Conservation (phyloP, 2,329 filamentous ascomycete genomes). For the Fusarium proliferatum region DNA sequence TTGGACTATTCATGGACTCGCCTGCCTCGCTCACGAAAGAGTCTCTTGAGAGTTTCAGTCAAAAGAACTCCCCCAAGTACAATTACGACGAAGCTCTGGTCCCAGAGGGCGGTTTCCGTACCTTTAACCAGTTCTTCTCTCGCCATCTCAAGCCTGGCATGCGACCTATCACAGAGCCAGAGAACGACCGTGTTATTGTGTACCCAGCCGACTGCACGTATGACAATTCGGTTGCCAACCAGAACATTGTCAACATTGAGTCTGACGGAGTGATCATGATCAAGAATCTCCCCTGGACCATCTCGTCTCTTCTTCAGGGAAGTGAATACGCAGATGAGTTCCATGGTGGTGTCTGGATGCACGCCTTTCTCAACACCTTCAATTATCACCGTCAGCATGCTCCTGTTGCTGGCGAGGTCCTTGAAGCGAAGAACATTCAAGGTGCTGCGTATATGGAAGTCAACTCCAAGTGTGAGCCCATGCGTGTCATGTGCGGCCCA, state of each 20-base stretch:
- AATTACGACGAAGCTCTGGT: conserved; percentile 2
- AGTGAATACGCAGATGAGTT: background rate
- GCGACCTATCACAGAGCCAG: background rate
- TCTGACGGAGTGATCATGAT: conserved; percentile 3
- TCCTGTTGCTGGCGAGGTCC: background rate
- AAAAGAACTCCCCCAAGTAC: conserved; percentile 5
- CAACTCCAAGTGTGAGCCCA: background rate
- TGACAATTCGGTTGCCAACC: conserved; percentile 1
- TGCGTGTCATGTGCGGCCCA: background rate
- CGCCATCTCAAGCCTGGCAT: conserved; percentile 2
- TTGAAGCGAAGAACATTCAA: conserved; percentile 16
- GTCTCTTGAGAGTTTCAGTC: background rate
- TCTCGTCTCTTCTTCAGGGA: conserved; percentile 10
- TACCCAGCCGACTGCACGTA: conserved; percentile 13
- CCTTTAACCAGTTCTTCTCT: conserved; percentile 13
- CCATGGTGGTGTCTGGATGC: conserved; percentile 16
- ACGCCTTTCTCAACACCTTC: conserved; percentile 19
- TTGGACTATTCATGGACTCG: conserved; percentile 12
- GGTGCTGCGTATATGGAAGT: conserved; percentile 5
- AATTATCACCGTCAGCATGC: conserved; percentile 12
- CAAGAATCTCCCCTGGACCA: conserved; percentile 1
- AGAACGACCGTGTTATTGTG: background rate
- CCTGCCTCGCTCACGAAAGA: background rate
- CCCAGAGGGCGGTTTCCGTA: conserved; percentile 8
- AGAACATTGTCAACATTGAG: conserved; percentile 11